Evolutionary conservation across 2,329 filamentous ascomycete species (phyloP).

Genomic region (Zymoseptoria tritici): DNA sequence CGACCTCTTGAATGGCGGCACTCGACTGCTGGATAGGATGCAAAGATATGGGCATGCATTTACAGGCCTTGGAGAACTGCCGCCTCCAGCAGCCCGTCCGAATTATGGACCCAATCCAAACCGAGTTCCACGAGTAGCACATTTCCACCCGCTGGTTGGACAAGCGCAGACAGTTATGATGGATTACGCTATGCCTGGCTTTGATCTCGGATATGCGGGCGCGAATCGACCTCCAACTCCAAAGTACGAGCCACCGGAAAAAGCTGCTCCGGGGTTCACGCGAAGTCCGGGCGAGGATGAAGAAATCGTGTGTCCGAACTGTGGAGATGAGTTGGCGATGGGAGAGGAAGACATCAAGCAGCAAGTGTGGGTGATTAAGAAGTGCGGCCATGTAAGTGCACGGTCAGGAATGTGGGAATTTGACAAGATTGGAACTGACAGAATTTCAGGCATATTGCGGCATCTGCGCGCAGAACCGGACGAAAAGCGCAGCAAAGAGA

Average conservation of each 20-base stretch:
- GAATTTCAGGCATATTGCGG: slow-evolving; percentile 45
- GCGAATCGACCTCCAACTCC: slow-evolving; percentile 28
- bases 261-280: slow-evolving; percentile 67
- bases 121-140: background rate
- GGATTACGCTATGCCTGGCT: slow-evolving; percentile 37
- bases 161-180: slow-evolving; percentile 10
- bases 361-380: slow-evolving; percentile 86
- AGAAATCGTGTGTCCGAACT: slow-evolving; percentile 76
- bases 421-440: slow-evolving; percentile 5
- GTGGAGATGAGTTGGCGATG: slow-evolving; percentile 72
- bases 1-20: background rate
- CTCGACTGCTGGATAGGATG: background rate
- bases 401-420: background rate
- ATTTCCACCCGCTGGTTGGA: background rate
- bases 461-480: slow-evolving; percentile 39
- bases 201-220: slow-evolving; percentile 34
- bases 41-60: background rate
- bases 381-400: slow-evolving; percentile 76
- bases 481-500: slow-evolving; percentile 9
- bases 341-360: slow-evolving; percentile 62
- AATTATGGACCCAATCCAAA: background rate
- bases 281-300: slow-evolving; percentile 65
- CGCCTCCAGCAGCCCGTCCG: background rate
- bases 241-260: slow-evolving; percentile 52
- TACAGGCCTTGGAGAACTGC: background rate